Evolutionary conservation across 768 basidiomycete genomes (phyloP), one percentile per base, ranked within the genome.

Genomic region (Phallus indusiatus): DNA sequence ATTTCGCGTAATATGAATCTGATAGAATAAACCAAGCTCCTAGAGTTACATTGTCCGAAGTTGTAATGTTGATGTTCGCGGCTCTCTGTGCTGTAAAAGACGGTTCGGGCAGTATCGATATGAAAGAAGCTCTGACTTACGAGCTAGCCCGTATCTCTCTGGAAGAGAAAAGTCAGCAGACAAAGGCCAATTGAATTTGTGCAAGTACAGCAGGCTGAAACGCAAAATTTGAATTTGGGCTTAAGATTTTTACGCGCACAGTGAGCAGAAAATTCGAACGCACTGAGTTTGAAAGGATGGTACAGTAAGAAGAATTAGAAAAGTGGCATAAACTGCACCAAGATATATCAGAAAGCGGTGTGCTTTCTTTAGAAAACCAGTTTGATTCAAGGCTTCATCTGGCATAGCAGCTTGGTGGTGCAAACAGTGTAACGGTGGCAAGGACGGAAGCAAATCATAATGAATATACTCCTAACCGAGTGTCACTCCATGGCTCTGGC

Each of bases 11-110:
- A 64, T 79, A 78, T 1, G 73, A 66, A 54, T 91, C 84, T 0
- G 88, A 81, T 5, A 92, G 75, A 47, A 88, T 72, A 69, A 90
- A 90, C 91, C 91, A 94, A 18, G 91, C 87, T 16, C 94, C 94
- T 46, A 97, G 69, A 0, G 77, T 78, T 60, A 86, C 80, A 60
- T 90, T 88, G 69, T 98, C 94, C 0, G 81, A 66, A 0, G 93
- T 93, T 14, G 73, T 70, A 8, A 96, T 73, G 56, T 80, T 73
- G 52, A 93, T 68, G 65, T 94, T 90, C 52, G 81, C 70, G 0
- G 89, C 86, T 69, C 90, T 93, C 63, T 84, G 86, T 2, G 88
- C 90, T 91, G 51, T 34, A 17, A 33, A 54, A 10, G 14, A 42
- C 50, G 35, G 6, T 53, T 36, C 34, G 48, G 56, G 12, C 20